phyloP scores from a whole-genome alignment of 345 rosid species.

The Gynandropsis gynandra region DNA sequence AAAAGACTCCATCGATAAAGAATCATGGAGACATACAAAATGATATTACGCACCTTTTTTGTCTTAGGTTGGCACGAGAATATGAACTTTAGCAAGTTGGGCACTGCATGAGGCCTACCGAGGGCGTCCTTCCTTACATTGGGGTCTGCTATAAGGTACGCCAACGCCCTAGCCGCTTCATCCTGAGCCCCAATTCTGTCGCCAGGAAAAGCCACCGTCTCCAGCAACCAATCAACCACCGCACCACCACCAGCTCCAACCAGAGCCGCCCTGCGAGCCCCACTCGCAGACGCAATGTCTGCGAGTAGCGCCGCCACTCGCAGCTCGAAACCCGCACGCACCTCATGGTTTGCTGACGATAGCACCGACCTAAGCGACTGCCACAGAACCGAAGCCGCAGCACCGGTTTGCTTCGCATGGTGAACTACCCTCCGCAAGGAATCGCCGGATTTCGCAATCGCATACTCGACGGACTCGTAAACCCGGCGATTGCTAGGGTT shows the following conservation, averaged over 20 bases:
- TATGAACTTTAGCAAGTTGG: conserved; percentile 70
- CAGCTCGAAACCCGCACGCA: conserved; percentile 81
- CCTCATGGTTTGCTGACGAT: conserved; percentile 91
- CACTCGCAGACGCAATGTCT: conserved; percentile 80
- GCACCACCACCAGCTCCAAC: conserved; percentile 83
- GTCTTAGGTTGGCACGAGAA: conserved; percentile 80
- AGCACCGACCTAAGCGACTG: conserved; percentile 82
- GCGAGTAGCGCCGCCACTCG: conserved; percentile 86
- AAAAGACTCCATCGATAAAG: conserved; percentile 20
- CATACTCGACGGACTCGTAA: conserved; percentile 35
- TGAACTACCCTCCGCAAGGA: conserved; percentile 49
- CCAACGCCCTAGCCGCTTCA: conserved; percentile 89
- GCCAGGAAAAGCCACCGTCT: conserved; percentile 53
- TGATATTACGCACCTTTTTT: conserved; percentile 49
- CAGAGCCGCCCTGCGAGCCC: conserved; percentile 65
- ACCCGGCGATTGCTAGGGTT: conserved; percentile 29
- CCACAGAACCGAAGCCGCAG: conserved; percentile 82
- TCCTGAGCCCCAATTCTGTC: conserved; percentile 76
- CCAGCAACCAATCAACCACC: conserved; percentile 93
- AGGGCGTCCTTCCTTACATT: conserved; percentile 59
- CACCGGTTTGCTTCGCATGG: conserved; percentile 67
- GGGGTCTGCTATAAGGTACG: conserved; percentile 83
- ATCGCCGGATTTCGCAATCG: conserved; percentile 46
- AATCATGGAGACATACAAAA: conserved; percentile 6
- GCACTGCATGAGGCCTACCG: conserved; percentile 77